Evolutionary conservation across 2,329 filamentous ascomycete genomes (phyloP).

Genomic region (Rugonectria rugulosa): DNA sequence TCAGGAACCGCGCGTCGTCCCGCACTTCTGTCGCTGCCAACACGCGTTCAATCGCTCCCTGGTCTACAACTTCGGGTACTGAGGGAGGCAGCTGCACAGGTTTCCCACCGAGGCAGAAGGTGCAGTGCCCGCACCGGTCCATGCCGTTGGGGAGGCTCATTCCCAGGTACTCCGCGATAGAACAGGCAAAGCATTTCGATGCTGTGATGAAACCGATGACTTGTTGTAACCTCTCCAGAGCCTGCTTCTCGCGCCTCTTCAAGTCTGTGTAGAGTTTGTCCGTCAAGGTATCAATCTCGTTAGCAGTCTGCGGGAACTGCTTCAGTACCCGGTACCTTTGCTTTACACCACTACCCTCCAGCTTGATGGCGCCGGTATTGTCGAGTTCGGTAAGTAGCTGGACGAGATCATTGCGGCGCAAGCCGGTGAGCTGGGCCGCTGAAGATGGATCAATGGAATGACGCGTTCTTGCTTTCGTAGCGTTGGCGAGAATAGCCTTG

Average conservation of each 20-base stretch:
- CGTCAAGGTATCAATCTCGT: conserved; percentile 54
- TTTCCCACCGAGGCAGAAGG: conserved; percentile 44
- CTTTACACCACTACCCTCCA: conserved; percentile 59
- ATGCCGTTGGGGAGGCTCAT: conserved; percentile 55
- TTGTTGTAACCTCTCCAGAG: conserved; percentile 57
- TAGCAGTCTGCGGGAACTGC: conserved; percentile 50
- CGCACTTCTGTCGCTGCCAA: conserved; percentile 53
- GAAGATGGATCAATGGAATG: conserved; percentile 58
- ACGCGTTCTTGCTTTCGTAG: conserved; percentile 51
- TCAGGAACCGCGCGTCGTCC: conserved; percentile 66
- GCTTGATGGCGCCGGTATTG: conserved; percentile 55
- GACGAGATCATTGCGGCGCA: conserved; percentile 58
- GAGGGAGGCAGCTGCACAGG: conserved; percentile 49
- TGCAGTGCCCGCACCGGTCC: conserved; percentile 63
- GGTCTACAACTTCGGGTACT: conserved; percentile 49
- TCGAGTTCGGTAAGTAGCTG: conserved; percentile 62
- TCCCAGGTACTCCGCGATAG: conserved; percentile 65
- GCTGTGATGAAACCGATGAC: conserved; percentile 63
- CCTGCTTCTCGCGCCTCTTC: conserved; percentile 58
- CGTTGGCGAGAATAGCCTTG: conserved; percentile 51
- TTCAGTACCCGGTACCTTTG: conserved; percentile 62
- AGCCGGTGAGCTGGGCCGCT: conserved; percentile 39
- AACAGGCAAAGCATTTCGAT: conserved; percentile 57
- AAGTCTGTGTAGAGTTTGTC: conserved; percentile 59
- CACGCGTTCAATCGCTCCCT: conserved; percentile 49